Evolutionary conservation across 352 stramenopile genomes (phyloP), one percentile per base, ranked within the genome.

Genomic region (Thraustochytrium sp.): DNA sequence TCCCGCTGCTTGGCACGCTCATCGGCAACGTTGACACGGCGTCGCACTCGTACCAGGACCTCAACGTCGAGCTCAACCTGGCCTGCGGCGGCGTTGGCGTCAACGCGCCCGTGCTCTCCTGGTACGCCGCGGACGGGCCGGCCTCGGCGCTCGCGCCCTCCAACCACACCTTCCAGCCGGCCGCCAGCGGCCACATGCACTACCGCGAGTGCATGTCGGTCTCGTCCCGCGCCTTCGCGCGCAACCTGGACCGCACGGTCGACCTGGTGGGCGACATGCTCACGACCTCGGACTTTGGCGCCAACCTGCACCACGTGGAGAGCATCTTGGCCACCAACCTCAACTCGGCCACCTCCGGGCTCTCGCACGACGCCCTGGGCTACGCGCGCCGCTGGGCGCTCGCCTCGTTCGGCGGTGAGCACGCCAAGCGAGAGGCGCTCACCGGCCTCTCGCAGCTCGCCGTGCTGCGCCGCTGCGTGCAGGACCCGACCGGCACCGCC

Each of bases 361-460:
- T 80, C 29, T 46, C 44, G 44, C 76, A 80, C 49, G 68, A 53
- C 23, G 68, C 68, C 13, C 68, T 80, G 11, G 13, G 13, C 36
- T 80, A 80, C 8, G 68, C 68, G 23, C 42, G 68, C 18, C 48
- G 31, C 34, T 63, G 44, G 68, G 26, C 68, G 48, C 46, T 80
- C 23, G 68, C 68, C 26, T 64, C 68, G 34, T 44, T 80, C 5
- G 44, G 68, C 31, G 68, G 53, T 4, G 68, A 80, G 48, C 53
- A 80, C 42, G 68, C 68, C 48, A 80, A 80, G 53, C 68, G 68
- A 0, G 68, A 80, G 53, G 68, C 68, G 23, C 51, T 80, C 13
- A 51, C 31, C 0, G 68, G 68, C 8, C 53, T 80, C 8, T 46
- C 21, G 0, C 68, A 80, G 68, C 26, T 80, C 31, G 46, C 18